phyloP scores from a whole-genome alignment of 176 grass and related monocot genomes.

The Eleusine indica region DNA sequence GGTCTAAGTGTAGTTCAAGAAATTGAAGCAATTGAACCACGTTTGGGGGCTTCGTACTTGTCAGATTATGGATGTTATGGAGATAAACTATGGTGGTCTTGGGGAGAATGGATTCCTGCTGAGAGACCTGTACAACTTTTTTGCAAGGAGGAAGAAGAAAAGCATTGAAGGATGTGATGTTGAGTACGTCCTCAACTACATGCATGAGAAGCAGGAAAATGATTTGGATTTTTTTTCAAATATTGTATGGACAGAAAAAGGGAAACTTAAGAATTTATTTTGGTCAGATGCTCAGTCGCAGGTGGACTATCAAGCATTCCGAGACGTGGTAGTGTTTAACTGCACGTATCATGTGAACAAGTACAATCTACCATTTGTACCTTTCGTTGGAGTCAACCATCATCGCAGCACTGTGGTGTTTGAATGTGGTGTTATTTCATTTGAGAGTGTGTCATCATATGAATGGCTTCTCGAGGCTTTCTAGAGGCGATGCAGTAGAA shows the following conservation, averaged over 20 bases:
- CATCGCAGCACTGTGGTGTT: background rate
- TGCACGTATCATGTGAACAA: background rate
- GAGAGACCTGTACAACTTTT: too few species aligned
- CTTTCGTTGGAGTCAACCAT: background rate
- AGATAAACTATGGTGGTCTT: too few species aligned
- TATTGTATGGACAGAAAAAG: background rate
- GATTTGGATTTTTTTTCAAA: background rate
- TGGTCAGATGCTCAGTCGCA: background rate
- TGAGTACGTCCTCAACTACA: too few species aligned
- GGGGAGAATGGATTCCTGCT: too few species aligned
- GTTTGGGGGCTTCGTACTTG: too few species aligned
- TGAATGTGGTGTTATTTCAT: background rate
- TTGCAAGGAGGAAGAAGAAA: too few species aligned
- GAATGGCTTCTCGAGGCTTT: background rate
- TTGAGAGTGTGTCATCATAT: background rate
- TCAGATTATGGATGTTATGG: too few species aligned
- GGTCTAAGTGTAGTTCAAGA: too few species aligned
- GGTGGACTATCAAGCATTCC: background rate
- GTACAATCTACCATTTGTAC: background rate
- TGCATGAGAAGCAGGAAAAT: too few species aligned
- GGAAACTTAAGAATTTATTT: background rate
- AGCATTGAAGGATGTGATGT: too few species aligned
- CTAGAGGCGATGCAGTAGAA: background rate
- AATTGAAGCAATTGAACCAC: too few species aligned
- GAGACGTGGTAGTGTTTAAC: background rate